Evolutionary conservation across 192 early-diverging fungal species (phyloP).

Genomic region (Backusella liffmaniae): DNA sequence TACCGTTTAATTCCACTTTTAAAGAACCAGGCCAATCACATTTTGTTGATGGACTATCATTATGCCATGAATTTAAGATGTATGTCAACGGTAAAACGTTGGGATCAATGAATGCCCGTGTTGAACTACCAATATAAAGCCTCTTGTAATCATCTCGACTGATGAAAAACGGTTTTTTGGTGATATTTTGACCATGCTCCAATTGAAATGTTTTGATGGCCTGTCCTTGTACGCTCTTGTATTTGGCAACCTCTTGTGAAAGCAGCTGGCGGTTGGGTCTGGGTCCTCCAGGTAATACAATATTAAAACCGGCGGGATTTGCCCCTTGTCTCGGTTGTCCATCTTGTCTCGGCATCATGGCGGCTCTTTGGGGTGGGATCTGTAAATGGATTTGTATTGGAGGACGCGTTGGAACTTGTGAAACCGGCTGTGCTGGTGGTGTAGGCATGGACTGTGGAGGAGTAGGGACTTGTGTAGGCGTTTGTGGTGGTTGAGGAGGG

Average conservation of each 20-base stretch:
- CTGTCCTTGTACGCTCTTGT: not conserved
- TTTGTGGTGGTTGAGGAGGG: not conserved
- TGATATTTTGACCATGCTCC: not conserved
- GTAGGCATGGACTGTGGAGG: not conserved
- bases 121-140: not conserved
- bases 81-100: not conserved
- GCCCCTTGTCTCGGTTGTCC: too few species aligned
- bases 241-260: not conserved
- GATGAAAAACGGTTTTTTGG: not conserved
- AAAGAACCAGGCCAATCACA: constrained; percentile 15
- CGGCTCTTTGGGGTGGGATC: not conserved
- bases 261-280: not conserved
- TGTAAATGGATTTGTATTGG: not conserved
- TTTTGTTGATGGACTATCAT: not conserved
- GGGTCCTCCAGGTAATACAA: not conserved
- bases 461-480: not conserved
- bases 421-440: not conserved
- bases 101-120: not conserved
- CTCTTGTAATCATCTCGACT: not conserved
- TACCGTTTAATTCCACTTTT: not conserved
- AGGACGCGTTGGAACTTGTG: not conserved
- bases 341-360: not conserved
- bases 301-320: not conserved
- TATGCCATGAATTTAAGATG: not conserved
- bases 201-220: constrained; percentile 6